Conservation (phyloP, 192 early-diverging fungal species). For the Chytriomyces sp. region DNA sequence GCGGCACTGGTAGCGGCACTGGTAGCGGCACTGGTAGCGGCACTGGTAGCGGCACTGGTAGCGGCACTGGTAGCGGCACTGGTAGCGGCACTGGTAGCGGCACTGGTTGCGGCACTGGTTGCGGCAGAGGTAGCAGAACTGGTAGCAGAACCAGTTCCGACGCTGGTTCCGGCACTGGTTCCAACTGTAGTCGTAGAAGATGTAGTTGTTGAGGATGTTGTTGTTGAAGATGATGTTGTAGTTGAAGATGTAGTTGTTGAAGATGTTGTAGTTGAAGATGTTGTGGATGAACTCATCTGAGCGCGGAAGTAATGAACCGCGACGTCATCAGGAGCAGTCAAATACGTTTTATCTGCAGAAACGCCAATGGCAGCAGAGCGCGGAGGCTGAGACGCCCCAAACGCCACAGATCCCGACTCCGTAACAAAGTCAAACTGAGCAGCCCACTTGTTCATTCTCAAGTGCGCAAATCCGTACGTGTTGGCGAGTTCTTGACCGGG, state of each 20-base stretch:
- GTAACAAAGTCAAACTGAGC: slow-evolving; percentile 28
- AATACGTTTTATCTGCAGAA: slow-evolving; percentile 13
- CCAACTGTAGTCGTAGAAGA: too few relatives aligned
- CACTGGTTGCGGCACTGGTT: too few relatives aligned
- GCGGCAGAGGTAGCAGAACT: too few relatives aligned
- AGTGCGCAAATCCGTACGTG: slow-evolving; percentile 20
- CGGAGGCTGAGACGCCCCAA: background rate
- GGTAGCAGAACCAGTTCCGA: too few relatives aligned
- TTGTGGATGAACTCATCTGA: background rate
- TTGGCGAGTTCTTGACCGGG: slow-evolving; percentile 30
- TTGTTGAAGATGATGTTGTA: background rate
- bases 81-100: too few relatives aligned
- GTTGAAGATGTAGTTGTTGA: background rate
- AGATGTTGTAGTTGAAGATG: background rate
- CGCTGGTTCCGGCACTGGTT: too few relatives aligned
- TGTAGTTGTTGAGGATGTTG: too few relatives aligned
- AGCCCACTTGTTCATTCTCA: background rate
- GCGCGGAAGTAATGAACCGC: slow-evolving; percentile 13
- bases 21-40: too few relatives aligned
- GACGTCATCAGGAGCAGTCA: background rate
- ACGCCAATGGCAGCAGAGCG: slow-evolving; percentile 1
- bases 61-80: too few relatives aligned
- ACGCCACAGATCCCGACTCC: background rate
- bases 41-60: too few relatives aligned
- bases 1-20: too few relatives aligned